phyloP scores from a whole-genome alignment of 352 stramenopile genomes.

The Phytophthora foliorum region DNA sequence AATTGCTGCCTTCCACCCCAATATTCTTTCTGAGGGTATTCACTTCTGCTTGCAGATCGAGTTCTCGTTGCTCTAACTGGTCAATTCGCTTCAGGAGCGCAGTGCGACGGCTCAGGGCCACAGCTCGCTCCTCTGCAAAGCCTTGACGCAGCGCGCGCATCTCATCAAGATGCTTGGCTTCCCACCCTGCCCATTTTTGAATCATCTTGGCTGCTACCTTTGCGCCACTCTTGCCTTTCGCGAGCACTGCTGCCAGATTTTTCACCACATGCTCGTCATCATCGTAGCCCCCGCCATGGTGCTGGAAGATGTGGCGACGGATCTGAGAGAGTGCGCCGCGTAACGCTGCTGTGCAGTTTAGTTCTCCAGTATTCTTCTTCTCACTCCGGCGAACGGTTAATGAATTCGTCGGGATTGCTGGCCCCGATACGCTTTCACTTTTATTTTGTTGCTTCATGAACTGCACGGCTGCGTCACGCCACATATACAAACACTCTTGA shows the following conservation, averaged over 20 bases:
- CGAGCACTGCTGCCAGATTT: conserved; percentile 16
- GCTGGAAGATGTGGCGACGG: conserved; percentile 4
- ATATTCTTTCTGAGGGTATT: conserved; percentile 24
- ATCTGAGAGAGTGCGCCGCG: conserved; percentile 31
- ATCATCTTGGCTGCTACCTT: conserved; percentile 42
- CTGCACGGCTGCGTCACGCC: conserved; percentile 34
- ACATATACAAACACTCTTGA: conserved; percentile 34
- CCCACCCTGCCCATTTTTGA: conserved; percentile 41
- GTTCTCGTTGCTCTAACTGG: conserved; percentile 20
- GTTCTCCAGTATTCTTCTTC: background rate
- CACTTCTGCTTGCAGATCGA: conserved; percentile 36
- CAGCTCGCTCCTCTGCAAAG: conserved; percentile 26
- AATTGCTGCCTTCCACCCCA: background rate
- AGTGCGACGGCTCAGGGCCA: conserved; percentile 13
- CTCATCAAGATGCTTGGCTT: conserved; percentile 37
- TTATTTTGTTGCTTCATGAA: conserved; percentile 25
- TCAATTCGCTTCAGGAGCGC: conserved; percentile 27
- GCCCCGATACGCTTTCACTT: background rate
- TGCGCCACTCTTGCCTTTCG: conserved; percentile 11
- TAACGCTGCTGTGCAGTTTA: conserved; percentile 19
- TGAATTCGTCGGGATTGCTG: conserved; percentile 1
- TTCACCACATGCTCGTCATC: conserved; percentile 1
- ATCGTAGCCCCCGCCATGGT: too few species aligned
- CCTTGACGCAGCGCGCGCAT: conserved; percentile 26
- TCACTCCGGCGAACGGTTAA: background rate